Evolutionary conservation across 148 eudicot species (phyloP), one percentile per base, ranked within the genome.

Genomic region (Salicornia ramosissima): DNA sequence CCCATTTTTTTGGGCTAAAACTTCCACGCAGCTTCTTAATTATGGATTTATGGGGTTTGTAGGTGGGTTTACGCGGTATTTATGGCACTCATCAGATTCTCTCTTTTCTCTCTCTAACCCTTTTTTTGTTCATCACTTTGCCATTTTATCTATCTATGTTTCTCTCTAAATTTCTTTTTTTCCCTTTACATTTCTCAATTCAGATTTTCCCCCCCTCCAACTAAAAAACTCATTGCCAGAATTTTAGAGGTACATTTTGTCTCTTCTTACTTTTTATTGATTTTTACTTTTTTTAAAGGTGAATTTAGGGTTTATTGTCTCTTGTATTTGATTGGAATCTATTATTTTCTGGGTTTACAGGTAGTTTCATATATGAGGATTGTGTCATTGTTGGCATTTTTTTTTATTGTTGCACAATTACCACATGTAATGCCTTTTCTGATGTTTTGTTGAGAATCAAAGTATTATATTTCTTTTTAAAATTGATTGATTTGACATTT

Each of bases 31-130:
- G 28, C 31, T 43, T 58, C 65, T 70, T 50, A 62, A 71, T 49
- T 16, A 39, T 42, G 29, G 49, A 51, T 36, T 36, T n/a, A n/a
- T n/a, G n/a, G n/a, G n/a, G 30, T 63, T 26, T 51, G 51, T 19
- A 33, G 64, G 54, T 64, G 61, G 40, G 33, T 53, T 57, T 33
- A 50, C 72, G 65, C 77, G 64, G 18, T 49, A 49, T 58, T 67
- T 3, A 10, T 36, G 59, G 67, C 34, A 19, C 71, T 24, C 26
- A 11, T 61, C n/a, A 5, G 11, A 6, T 64, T 52, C 52, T 26
- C 5, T 45, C 18, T 67, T 50, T 64, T 72, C 62, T 63, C 68
- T 30, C 46, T 65, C 10, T 46, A 25, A 33, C 31, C 47, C 42
- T 57, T 49, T 45, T 66, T 9, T 1, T 31, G 39, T 33, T 58